Conservation (phyloP, 1,284 basidiomycete genomes). For the Ceratobasidium sp. region DNA sequence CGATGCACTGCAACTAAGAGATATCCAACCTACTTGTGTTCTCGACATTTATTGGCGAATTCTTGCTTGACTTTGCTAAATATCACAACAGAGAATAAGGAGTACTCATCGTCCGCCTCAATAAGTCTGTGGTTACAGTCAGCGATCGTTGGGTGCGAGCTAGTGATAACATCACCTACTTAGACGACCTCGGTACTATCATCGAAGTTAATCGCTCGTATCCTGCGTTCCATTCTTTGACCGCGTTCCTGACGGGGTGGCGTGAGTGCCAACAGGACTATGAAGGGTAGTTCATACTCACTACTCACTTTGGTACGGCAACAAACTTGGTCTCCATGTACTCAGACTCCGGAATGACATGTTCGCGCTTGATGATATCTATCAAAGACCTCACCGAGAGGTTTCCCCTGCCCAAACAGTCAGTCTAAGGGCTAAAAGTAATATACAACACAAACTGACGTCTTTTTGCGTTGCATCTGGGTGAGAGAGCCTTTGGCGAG, state of each 20-base stretch:
- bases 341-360: slow-evolving; percentile 90
- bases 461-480: slow-evolving; percentile 95
- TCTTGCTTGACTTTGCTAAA: slow-evolving; percentile 95
- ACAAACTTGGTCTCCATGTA: slow-evolving; percentile 94
- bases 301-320: slow-evolving; percentile 89
- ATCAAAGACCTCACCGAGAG: slow-evolving; percentile 89
- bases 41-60: slow-evolving; percentile 93
- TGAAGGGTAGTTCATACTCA: slow-evolving; percentile 15
- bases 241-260: slow-evolving; percentile 69
- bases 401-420: slow-evolving; percentile 78
- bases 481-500: slow-evolving; percentile 92
- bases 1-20: neutral
- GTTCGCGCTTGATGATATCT: slow-evolving; percentile 86
- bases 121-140: slow-evolving; percentile 63
- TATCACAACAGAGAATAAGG: slow-evolving; percentile 87
- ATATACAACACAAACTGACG: slow-evolving; percentile 65
- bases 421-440: neutral
- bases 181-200: slow-evolving; percentile 96
- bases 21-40: slow-evolving; percentile 80
- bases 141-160: neutral
- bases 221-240: slow-evolving; percentile 89
- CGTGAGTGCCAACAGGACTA: slow-evolving; percentile 34
- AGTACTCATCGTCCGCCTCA: slow-evolving; percentile 89
- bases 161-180: slow-evolving; percentile 69
- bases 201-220: slow-evolving; percentile 92